Percentiles rank a stretch among this genome's conserved stretches.
phyloP scores from a whole-genome alignment of 1,284 basidiomycete genomes.

The Tausonia pullulans region DNA sequence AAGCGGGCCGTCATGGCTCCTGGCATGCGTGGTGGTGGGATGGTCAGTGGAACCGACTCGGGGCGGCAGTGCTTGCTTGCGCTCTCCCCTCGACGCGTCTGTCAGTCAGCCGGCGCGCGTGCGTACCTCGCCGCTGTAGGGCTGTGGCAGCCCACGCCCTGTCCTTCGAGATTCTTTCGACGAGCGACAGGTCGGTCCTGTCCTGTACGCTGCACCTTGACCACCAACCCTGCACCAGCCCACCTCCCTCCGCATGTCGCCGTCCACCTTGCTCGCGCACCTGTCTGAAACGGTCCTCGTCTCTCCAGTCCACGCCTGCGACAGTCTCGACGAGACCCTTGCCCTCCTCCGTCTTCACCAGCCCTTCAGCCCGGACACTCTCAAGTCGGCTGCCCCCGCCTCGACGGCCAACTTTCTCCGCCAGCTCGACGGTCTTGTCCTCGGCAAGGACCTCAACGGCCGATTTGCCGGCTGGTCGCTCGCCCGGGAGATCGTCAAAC shows the following conservation, averaged over 20 bases:
- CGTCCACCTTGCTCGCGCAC: neutral
- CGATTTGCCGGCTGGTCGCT: conserved; percentile 14
- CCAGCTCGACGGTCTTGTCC: conserved; percentile 6
- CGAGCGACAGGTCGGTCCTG: neutral
- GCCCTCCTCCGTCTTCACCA: conserved; percentile 9
- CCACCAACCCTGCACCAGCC: neutral
- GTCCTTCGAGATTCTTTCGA: neutral
- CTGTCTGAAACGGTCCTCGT: neutral
- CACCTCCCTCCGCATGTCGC: neutral
- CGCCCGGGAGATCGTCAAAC: conserved; percentile 7
- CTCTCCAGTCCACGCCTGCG: neutral
- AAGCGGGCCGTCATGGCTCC: too few relatives aligned
- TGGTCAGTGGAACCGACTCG: too few relatives aligned
- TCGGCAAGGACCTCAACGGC: conserved; percentile 12
- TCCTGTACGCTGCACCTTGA: neutral
- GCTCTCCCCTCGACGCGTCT: too few relatives aligned
- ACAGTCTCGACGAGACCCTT: neutral
- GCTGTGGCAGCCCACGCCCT: too few relatives aligned
- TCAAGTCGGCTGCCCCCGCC: neutral
- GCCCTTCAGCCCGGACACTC: conserved; percentile 1
- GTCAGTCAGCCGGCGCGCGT: too few relatives aligned
- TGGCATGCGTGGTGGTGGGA: too few relatives aligned
- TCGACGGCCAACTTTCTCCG: conserved; percentile 3
- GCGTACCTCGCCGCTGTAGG: too few relatives aligned
- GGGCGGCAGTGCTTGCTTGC: too few relatives aligned